Percentiles rank a stretch among this genome's conserved stretches.
Evolutionary conservation across 208 protist species (phyloP).

Genomic region (Angomonas ambiguus): DNA sequence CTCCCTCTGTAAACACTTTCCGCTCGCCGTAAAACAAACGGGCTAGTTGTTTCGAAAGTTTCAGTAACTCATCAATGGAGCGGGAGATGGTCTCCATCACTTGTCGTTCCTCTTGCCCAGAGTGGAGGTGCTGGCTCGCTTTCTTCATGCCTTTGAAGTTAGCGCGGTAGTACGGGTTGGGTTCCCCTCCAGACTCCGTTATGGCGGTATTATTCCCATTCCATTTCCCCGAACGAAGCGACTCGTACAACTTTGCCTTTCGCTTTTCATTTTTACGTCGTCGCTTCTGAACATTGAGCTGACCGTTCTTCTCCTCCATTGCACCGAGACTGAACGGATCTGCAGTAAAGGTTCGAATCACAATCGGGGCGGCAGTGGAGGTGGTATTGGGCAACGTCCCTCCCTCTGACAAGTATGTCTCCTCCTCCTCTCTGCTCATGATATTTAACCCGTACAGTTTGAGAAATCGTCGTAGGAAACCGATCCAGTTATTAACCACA

Average conservation of each 20-base stretch:
- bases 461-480: constrained; percentile 65
- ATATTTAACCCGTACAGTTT: constrained; percentile 28
- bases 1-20: neutral
- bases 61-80: constrained; percentile 59
- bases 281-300: constrained; percentile 19
- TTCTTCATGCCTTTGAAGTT: constrained; percentile 65
- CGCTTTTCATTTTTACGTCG: constrained; percentile 52
- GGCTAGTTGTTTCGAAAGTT: constrained; percentile 36
- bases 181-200: neutral
- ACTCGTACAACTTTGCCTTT: constrained; percentile 67
- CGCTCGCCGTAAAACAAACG: constrained; percentile 4
- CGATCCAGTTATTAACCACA: constrained; percentile 59
- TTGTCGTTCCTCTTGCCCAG: constrained; percentile 38
- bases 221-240: constrained; percentile 59
- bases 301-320: constrained; percentile 28
- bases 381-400: neutral
- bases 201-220: constrained; percentile 8
- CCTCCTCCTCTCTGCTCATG: neutral
- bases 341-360: constrained; percentile 72
- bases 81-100: constrained; percentile 64
- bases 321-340: constrained; percentile 55
- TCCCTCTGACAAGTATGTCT: neutral
- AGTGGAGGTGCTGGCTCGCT: constrained; percentile 44
- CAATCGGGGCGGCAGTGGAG: constrained; percentile 22
- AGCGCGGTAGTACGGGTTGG: neutral